Evolutionary conservation across 1,139 yeast species (phyloP), one percentile per base, ranked within the genome.

Genomic region (Kodamaea ohmeri): DNA sequence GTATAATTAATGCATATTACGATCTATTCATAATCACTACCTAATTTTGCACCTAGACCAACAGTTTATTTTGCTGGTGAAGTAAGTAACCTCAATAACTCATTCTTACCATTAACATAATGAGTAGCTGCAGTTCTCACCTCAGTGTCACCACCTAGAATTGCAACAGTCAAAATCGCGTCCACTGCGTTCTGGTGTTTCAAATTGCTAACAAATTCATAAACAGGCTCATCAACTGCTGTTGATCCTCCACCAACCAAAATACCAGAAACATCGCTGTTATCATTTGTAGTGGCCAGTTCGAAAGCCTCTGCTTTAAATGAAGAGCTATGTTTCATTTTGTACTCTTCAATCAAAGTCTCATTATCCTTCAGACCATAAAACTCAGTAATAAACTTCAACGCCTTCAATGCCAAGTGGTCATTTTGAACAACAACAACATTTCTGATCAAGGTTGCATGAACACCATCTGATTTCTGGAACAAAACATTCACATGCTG

Each of bases 401-500:
- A 56, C 0, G 88, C 80, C 44, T 73, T 67, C 37, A 71, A 50
- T 2, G 80, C 65, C 42, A 80, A 58, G 45, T 78, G 76, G 38
- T 69, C 64, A 43, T 71, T 72, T 50, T 85, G 88, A 4, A 83
- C 80, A 37, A 83, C 77, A n/a, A 87, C 80, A 34, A 78, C 77
- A 47, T 78, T 76, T 44, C 83, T 78, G 39, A 83, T 76, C 37
- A 86, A 70, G 18, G 85, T 77, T 2, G 97, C 96, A 58, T 88
- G 96, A 6, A 89, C 71, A 21, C 83, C 83, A 20, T 58, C 67
- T 4, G 43, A 34, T 13, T 53, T 56, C 13, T 76, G 74, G 55
- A 80, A 87, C 19, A 83, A 65, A 26, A 84, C 94, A 59, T 90
- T 89, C 41, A 90, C 79, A 56, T 89, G 92, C 27, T 89, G 83